phyloP scores from a whole-genome alignment of 208 protist genomes.

The Wallacemonas rigidus region DNA sequence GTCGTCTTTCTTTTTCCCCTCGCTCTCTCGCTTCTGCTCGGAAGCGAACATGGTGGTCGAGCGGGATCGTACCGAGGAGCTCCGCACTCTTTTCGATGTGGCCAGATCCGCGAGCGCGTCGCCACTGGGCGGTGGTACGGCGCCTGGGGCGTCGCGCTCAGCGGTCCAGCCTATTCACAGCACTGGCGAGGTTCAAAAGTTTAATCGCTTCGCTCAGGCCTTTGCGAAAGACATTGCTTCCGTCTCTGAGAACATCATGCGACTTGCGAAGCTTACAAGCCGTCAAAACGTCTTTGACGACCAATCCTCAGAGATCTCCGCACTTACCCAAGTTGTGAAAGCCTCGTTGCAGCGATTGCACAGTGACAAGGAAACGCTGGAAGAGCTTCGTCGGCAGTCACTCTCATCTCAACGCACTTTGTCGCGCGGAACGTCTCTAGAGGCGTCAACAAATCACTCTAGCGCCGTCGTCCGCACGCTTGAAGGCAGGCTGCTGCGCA shows the following conservation, averaged over 20 bases:
- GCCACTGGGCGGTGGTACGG: background rate
- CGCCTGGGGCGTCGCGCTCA: background rate
- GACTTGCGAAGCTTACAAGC: slow-evolving; percentile 75
- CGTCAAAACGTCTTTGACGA: slow-evolving; percentile 91
- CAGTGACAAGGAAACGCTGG: slow-evolving; percentile 70
- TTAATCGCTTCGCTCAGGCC: slow-evolving; percentile 80
- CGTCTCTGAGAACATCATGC: slow-evolving; percentile 83
- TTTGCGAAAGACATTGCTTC: slow-evolving; percentile 79
- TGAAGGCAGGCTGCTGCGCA: slow-evolving; percentile 65
- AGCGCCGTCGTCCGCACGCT: slow-evolving; percentile 79
- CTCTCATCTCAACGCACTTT: slow-evolving; percentile 40
- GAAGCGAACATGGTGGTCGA: slow-evolving; percentile 35
- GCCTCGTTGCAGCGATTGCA: slow-evolving; percentile 79
- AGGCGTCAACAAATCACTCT: slow-evolving; percentile 36
- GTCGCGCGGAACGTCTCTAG: slow-evolving; percentile 1
- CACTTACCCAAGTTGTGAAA: slow-evolving; percentile 81
- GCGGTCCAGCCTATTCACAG: slow-evolving; percentile 39
- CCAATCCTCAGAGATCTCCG: slow-evolving; percentile 76
- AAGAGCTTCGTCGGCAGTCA: slow-evolving; percentile 71
- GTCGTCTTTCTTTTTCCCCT: no score
- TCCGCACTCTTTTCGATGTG: slow-evolving; percentile 40
- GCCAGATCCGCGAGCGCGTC: background rate
- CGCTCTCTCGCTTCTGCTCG: no score
- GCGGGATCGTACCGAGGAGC: slow-evolving; percentile 48
- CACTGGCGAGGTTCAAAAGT: slow-evolving; percentile 73